Base-by-base conservation (phyloP, 352 stramenopile genomes). In the Globisporangium carolinianum region DNA sequence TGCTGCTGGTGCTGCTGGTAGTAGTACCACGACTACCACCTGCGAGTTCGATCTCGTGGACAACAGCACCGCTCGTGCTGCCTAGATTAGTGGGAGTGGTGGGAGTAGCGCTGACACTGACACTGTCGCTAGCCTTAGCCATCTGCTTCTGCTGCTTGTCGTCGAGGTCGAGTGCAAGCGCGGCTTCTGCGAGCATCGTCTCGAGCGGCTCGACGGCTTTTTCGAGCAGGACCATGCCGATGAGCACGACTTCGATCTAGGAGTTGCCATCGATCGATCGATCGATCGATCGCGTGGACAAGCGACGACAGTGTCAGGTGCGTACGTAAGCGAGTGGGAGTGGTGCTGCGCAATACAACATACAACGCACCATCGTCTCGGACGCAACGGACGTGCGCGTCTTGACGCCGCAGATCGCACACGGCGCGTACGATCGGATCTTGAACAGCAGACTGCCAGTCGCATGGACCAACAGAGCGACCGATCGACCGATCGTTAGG, bases 231-330 rank as follows among this genome's bases (percentile, higher is more conserved):
- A 76, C 84, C 84, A 94, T 94, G 0, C 80, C 84, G 37, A 86
- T 91, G 17, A 94, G 55, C 32, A 92, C 79, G 32, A 94, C 79
- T 66, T 94, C 84, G 58, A 94, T 84, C 84, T 94, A 24, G 24
- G 24, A 24, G 24, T 24, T 24, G 24, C 24, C 24, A 24, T 24
- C 24, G 2, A 24, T 1, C 24, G 24, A 24, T 24, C 24, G 24
- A 61, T 4, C 2, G n/a, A 56, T 7, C 6, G 7, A 36, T 14
- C 24, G 24, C 24, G 42, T 10, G 45, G 8, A 17, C 5, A 24
- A 5, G 47, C 10, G 47, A 51, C 18, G 6, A 6, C 12, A 53
- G 24, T 6, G 48, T 38, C 3, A 18, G 18, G 42, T 45, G 11
- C n/a, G 42, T 46, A 14, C 7, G 42, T 46, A 12, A 15, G 10